Conservation (phyloP, 1,139 yeast species). For the Pichia sp. region DNA sequence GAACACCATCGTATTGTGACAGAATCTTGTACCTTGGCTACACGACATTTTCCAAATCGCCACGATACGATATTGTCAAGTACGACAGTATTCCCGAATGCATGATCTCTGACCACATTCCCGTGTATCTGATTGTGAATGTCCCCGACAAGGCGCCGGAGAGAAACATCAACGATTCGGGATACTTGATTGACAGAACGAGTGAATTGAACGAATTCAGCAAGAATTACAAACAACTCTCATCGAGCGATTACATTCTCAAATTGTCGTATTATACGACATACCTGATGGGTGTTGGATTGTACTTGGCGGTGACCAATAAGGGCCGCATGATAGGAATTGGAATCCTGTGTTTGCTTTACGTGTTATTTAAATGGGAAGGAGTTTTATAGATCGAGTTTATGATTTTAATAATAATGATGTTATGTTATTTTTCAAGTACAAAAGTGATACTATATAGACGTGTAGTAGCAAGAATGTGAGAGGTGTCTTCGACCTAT, state of each 20-base stretch:
- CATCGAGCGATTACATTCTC: neutral
- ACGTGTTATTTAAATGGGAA: constrained; percentile 2
- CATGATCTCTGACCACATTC: constrained; percentile 42
- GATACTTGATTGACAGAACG: constrained; percentile 39
- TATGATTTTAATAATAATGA: neutral
- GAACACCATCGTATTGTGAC: constrained; percentile 92
- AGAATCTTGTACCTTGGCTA: constrained; percentile 63
- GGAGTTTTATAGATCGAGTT: neutral
- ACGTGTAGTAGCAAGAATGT: neutral
- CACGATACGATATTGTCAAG: constrained; percentile 13
- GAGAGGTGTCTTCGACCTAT: too few species aligned
- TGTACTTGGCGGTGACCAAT: constrained; percentile 42
- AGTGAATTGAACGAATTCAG: constrained; percentile 30
- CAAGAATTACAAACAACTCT: neutral
- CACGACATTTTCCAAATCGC: constrained; percentile 11
- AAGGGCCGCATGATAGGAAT: constrained; percentile 36
- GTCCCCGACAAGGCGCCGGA: constrained; percentile 45
- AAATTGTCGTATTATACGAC: constrained; percentile 4
- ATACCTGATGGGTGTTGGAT: constrained; percentile 37
- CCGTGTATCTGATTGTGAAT: constrained; percentile 44
- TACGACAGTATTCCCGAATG: constrained; percentile 50
- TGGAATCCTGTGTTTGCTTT: constrained; percentile 13
- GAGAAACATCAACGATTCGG: constrained; percentile 40
- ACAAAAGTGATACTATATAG: neutral
- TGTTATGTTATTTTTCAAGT: too few species aligned